A percentile compares a stretch with the other conserved stretches of the same genome.
These are phyloP conservation scores for Hypoxylon lienhwacheense DNA, from an alignment of 495 filamentous ascomycete species.

Conservation along the genomic window DNA sequence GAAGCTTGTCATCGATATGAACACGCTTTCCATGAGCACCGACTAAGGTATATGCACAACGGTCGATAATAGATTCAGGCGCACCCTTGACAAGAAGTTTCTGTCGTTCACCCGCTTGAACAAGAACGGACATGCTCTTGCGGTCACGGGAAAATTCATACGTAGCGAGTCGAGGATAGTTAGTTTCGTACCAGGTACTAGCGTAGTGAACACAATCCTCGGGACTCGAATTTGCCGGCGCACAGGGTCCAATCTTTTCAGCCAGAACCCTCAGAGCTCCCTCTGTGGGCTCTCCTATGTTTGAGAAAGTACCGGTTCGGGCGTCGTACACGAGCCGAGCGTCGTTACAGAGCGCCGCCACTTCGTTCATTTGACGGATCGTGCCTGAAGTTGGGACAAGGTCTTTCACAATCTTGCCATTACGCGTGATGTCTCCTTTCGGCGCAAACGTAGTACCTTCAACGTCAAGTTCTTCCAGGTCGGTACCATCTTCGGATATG, in stretches of 20 bases:
- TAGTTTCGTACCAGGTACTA: constrained; percentile 82
- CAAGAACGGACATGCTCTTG: constrained; percentile 98
- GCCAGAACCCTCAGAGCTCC: constrained; percentile 87
- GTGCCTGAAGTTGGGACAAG: constrained; percentile 75
- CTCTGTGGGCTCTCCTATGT: constrained; percentile 94
- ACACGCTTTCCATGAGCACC: constrained; percentile 76
- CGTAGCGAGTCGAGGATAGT: constrained; percentile 72
- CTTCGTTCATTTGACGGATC: constrained; percentile 77
- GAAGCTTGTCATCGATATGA: constrained; percentile 64
- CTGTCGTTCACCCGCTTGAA: constrained; percentile 65
- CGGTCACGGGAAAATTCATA: constrained; percentile 98
- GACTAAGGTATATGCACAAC: constrained; percentile 77
- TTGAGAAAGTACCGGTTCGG: constrained; percentile 71
- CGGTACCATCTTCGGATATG: constrained; percentile 69
- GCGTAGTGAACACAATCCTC: constrained; percentile 71
- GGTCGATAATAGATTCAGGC: constrained; percentile 88
- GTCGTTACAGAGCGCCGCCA: constrained; percentile 89
- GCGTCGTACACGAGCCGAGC: constrained; percentile 79
- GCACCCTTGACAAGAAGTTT: constrained; percentile 96
- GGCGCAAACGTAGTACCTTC: constrained; percentile 95
- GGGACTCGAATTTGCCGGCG: constrained; percentile 43
- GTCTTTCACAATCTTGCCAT: constrained; percentile 70
- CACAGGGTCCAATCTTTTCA: constrained; percentile 82
- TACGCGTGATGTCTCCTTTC: constrained; percentile 66
- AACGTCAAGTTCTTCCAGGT: constrained; percentile 84